Evolutionary conservation across 495 filamentous ascomycete species (phyloP).

Genomic region (Penicillium chermesinum): DNA sequence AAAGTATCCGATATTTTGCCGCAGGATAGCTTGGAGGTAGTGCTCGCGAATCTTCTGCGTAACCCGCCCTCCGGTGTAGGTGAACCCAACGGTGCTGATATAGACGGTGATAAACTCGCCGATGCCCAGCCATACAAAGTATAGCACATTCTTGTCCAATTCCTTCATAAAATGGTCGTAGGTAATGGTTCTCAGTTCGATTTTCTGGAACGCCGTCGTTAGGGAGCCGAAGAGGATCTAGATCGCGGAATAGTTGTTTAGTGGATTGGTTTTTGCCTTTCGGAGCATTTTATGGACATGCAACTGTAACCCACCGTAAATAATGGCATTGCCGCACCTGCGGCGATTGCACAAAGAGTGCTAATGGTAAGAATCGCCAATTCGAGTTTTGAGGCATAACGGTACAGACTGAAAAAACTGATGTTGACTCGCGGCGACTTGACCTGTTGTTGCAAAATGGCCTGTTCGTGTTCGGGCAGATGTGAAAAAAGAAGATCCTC

Average conservation of each 20-base stretch:
- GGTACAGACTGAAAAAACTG: background rate
- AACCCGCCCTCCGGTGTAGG: constrained; percentile 52
- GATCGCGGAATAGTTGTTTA: background rate
- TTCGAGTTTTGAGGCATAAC: background rate
- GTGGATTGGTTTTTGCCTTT: background rate
- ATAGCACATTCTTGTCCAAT: constrained; percentile 20
- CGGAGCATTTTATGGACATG: background rate
- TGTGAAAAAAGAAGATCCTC: background rate
- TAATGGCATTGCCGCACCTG: constrained; percentile 2
- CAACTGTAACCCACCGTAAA: constrained; percentile 1
- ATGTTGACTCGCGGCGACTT: background rate
- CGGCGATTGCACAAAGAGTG: background rate
- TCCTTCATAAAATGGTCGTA: background rate
- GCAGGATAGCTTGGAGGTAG: constrained; percentile 51
- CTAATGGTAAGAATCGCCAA: background rate
- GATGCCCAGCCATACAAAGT: constrained; percentile 57
- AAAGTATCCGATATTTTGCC: constrained; percentile 56
- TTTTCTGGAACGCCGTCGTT: background rate
- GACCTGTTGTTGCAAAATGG: background rate
- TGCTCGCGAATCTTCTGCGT: constrained; percentile 53
- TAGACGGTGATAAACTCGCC: constrained; percentile 56
- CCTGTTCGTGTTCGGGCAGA: background rate
- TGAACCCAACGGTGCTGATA: constrained; percentile 46
- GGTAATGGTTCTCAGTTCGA: background rate
- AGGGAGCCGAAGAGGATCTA: background rate